phyloP scores from a whole-genome alignment of 176 grass and related monocot species.

The Panicum miliaceum region DNA sequence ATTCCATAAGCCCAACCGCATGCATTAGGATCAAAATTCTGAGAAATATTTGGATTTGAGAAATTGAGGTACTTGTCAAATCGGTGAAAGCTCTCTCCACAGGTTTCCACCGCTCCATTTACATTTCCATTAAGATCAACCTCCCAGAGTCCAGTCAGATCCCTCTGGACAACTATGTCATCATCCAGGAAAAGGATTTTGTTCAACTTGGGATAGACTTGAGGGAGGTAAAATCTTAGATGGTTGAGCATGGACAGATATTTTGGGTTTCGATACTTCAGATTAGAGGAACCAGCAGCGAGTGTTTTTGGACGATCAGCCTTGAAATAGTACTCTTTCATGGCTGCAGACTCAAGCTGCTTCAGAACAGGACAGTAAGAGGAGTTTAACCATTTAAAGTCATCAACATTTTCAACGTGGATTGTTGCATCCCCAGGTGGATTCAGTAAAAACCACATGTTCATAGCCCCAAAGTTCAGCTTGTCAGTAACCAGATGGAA shows the following conservation, averaged over 20 bases:
- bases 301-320: slow-evolving; percentile 54
- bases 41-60: slow-evolving; percentile 60
- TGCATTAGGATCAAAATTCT: slow-evolving; percentile 70
- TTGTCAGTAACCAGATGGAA: slow-evolving; percentile 79
- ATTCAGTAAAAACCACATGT: slow-evolving; percentile 81
- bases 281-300: slow-evolving; percentile 62
- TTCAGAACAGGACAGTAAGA: slow-evolving; percentile 66
- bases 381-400: slow-evolving; percentile 76
- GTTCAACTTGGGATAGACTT: slow-evolving; percentile 70
- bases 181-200: slow-evolving; percentile 76
- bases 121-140: slow-evolving; percentile 70
- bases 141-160: slow-evolving; percentile 68
- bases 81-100: slow-evolving; percentile 65
- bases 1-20: slow-evolving; percentile 76
- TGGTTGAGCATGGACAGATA: slow-evolving; percentile 73
- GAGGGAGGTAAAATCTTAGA: slow-evolving; percentile 59
- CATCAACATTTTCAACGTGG: slow-evolving; percentile 73
- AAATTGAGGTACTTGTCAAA: slow-evolving; percentile 77
- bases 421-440: slow-evolving; percentile 63
- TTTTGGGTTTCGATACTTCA: slow-evolving; percentile 71
- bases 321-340: slow-evolving; percentile 67
- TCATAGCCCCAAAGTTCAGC: slow-evolving; percentile 73
- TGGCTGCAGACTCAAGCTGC: slow-evolving; percentile 66
- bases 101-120: slow-evolving; percentile 72
- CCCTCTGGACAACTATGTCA: slow-evolving; percentile 66